phyloP scores from a whole-genome alignment of 2,329 filamentous ascomycete species.

The Penicillium verrucosum region DNA sequence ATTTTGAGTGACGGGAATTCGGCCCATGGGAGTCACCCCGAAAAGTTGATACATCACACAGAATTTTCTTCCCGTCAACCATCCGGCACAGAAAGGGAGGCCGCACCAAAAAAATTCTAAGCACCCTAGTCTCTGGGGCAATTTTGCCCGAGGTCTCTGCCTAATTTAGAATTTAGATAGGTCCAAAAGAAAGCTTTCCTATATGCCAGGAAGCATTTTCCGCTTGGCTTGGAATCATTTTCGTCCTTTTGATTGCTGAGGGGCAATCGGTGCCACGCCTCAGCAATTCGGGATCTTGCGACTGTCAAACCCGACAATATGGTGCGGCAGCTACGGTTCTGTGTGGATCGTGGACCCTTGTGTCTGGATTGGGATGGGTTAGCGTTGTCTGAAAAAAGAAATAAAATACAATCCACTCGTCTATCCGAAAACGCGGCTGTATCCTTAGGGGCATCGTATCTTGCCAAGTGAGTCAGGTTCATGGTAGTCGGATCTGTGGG shows the following conservation, averaged over 20 bases:
- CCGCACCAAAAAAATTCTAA: not conserved
- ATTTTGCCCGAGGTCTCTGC: not conserved
- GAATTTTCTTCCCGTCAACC: not conserved
- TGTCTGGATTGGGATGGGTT: not conserved
- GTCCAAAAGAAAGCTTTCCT: not conserved
- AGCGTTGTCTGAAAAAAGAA: not conserved
- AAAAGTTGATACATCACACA: slow-evolving; percentile 11
- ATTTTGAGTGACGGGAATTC: not conserved
- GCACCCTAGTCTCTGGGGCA: not conserved
- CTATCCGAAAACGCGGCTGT: slow-evolving; percentile 3
- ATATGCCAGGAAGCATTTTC: slow-evolving; percentile 7
- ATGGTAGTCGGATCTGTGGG: slow-evolving; percentile 1
- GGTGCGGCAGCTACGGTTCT: slow-evolving; percentile 20
- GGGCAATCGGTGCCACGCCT: slow-evolving; percentile 5
- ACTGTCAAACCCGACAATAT: slow-evolving; percentile 28
- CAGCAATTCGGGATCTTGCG: slow-evolving; percentile 3
- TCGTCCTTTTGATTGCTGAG: not conserved
- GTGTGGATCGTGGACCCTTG: slow-evolving; percentile 16
- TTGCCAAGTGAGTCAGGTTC: not conserved
- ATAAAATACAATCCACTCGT: not conserved
- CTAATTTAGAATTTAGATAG: not conserved
- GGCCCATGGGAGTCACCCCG: not conserved
- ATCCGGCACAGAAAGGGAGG: not conserved
- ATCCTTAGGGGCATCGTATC: not conserved
- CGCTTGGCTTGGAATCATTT: not conserved